Evolutionary conservation across 768 basidiomycete species (phyloP), one percentile per base, ranked within the genome.

Genomic region (Lactarius psammicola): DNA sequence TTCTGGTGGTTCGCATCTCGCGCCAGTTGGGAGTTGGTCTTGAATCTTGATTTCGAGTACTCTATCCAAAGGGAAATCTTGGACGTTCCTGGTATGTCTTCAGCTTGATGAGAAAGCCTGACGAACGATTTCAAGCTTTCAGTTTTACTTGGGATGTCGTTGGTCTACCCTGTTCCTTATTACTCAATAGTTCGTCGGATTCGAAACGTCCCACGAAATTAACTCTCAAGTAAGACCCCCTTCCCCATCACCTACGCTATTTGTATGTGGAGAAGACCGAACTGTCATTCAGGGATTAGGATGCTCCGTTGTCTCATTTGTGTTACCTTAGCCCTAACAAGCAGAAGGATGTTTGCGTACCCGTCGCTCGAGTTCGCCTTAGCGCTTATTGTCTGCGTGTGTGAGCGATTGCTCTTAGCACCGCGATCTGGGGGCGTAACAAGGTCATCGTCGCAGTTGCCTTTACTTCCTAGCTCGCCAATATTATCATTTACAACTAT

Each of bases 81-180:
- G 54, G 59, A 26, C 64, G 13, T 46, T 28, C 23, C 23, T 13
- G 11, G 49, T 62, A 49, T 17, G 49, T 62, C 49, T 33, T 26
- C 17, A 8, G n/a, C 30, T 6, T 13, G 20, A 9, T 13, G 4
- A 23, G 15, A 33, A 13, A 9, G 3, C 17, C 20, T 23, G 60
- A 17, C 17, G 46, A 51, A 10, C 51, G 23, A 62, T 18, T 28
- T 11, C 3, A 55, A 33, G 8, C 31, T n/a, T n/a, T n/a, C n/a
- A n/a, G n/a, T n/a, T n/a, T n/a, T 67, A 68, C 33, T 18, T 65
- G 44, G 67, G 64, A 33, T 68, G 67, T 53, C 67, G 67, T 33
- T 56, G 13, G 42, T 60, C 34, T 11, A 42, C 63, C 4, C 65
- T 68, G 17, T 31, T 65, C 15, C 26, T 40, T 20, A 40, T 64